These are phyloP conservation scores for Plasmodium coatneyi DNA, from an alignment of 169 alveolate genomes.

Conservation along the genomic window DNA sequence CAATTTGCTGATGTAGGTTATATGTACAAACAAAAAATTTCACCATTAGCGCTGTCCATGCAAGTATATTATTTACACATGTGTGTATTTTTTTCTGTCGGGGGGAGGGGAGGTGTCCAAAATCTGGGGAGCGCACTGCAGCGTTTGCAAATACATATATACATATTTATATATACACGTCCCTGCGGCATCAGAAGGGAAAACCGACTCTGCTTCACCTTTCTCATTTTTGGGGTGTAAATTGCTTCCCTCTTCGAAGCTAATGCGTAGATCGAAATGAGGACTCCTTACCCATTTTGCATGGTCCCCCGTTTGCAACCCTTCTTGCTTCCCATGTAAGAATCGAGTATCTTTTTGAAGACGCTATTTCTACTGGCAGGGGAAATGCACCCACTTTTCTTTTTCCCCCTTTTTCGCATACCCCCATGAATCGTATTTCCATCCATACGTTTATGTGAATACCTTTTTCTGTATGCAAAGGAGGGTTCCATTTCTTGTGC, in stretches of 20 bases:
- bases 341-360: constrained; percentile 19
- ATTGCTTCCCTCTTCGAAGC: not conserved
- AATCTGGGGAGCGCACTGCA: not conserved
- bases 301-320: not conserved
- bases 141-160: not conserved
- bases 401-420: not conserved
- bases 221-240: not conserved
- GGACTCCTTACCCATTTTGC: not conserved
- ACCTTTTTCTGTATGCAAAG: not conserved
- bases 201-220: not conserved
- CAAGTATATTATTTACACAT: not conserved
- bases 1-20: not conserved
- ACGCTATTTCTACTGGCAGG: not conserved
- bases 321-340: not conserved
- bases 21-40: too few relatives aligned
- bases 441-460: not conserved
- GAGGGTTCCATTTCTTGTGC: not conserved
- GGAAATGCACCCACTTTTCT: not conserved
- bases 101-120: not conserved
- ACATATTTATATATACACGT: not conserved
- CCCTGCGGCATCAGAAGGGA: not conserved
- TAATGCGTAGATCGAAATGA: not conserved
- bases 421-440: not conserved
- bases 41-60: not conserved
- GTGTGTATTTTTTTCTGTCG: not conserved